Evolutionary conservation across 2,329 filamentous ascomycete genomes (phyloP), one percentile per base, ranked within the genome.

Genomic region (Beauveria rudraprayagi): DNA sequence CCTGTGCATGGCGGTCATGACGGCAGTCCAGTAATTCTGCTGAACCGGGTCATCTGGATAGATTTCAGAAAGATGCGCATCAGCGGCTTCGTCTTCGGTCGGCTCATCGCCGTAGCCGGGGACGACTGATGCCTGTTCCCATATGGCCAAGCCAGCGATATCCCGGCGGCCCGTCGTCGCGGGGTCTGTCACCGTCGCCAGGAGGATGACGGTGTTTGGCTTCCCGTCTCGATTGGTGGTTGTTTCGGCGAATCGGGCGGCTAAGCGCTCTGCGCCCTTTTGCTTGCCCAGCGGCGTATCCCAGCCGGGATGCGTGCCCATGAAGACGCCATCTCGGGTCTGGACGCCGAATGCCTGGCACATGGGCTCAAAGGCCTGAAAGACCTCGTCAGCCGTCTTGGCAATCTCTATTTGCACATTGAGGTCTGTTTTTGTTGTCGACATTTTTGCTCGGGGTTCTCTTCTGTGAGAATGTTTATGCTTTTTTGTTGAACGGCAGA

Each of bases 121-220:
- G 0, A 83, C 75, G 7, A 73, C 69, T 0, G 82, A 84, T 0
- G 73, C 68, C 64, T 85, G 83, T 9, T 73, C 66, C 83, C 83
- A 86, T 60, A 84, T 78, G 3, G 83, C 81, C 30, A 81, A 62
- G 17, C 83, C 83, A 10, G 73, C 82, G n/a, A 83, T 72, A 22
- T 28, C 51, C 5, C 62, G 62, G 6, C 56, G 24, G 14, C 30
- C 6, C 2, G 66, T 66, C 2, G 66, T 66, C 1, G 74, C 65
- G 1, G 72, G 69, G 60, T 71, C 69, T 0, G 75, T 68, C 1
- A 83, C 52, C 0, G 78, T 83, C 1, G 81, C 83, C 63, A 83
- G 83, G 63, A 85, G 72, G 63, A 80, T 83, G 1, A 83, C 59
- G 1, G 76, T 78, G 66, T 81, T 83, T 1, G 75, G 73, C 9